A percentile compares a stretch with the other conserved stretches of the same genome.
Conservation (phyloP, 2,329 filamentous ascomycete species). For the Xylaria sp. region DNA sequence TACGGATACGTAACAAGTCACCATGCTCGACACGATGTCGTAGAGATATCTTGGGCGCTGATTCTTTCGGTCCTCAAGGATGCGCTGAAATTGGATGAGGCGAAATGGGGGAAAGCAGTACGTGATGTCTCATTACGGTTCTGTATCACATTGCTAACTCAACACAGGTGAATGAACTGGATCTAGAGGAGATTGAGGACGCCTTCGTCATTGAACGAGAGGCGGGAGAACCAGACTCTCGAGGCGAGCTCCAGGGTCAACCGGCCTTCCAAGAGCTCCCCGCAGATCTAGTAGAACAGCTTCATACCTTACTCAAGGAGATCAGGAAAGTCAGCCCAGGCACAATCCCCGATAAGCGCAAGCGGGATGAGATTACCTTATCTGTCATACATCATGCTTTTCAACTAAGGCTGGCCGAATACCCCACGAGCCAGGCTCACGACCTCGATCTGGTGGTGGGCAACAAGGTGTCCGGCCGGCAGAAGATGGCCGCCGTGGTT, state of each 20-base stretch:
- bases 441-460: constrained; percentile 44
- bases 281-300: constrained; percentile 54
- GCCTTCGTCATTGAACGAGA: constrained; percentile 69
- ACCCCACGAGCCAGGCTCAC: constrained; percentile 45
- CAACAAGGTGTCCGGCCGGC: constrained; percentile 39
- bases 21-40: constrained; percentile 79
- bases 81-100: constrained; percentile 42
- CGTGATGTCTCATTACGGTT: constrained; percentile 23
- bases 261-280: constrained; percentile 48
- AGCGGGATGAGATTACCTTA: constrained; percentile 50
- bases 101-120: constrained; percentile 47
- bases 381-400: constrained; percentile 45
- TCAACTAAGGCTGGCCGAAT: constrained; percentile 43
- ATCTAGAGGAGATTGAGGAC: constrained; percentile 72
- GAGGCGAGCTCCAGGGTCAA: constrained; percentile 47
- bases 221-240: constrained; percentile 52
- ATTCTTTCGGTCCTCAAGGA: constrained; percentile 52
- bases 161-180: constrained; percentile 47
- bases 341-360: constrained; percentile 52
- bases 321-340: constrained; percentile 48
- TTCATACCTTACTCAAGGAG: constrained; percentile 53
- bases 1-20: constrained; percentile 86
- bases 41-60: constrained; percentile 70
- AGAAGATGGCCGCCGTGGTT: constrained; percentile 66
- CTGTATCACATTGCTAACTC: constrained; percentile 26